Base-by-base conservation (phyloP, 768 basidiomycete genomes). In the Suillus occidentalis region DNA sequence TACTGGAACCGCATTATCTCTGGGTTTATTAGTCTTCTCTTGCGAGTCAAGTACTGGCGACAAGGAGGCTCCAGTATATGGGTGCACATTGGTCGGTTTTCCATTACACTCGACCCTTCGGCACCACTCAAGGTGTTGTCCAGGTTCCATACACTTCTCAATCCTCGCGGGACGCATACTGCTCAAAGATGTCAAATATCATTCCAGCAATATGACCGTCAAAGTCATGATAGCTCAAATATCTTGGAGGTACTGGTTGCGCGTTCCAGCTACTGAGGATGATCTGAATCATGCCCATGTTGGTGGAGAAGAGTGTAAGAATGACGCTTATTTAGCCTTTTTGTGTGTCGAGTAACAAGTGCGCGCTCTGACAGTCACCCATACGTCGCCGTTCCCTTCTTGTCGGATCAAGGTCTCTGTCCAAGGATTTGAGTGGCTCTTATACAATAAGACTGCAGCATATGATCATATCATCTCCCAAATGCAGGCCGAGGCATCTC, bases 171-270 rank as follows among this genome's bases (percentile, higher is more conserved):
- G 97, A 39, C 82, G 95, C 67, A 87, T 99, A 60, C 84, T 96
- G 25, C 82, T 98, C 70, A 94, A 93, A 79, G 92, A 98, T 73
- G 74, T 97, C 39, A 81, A 85, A 20, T 98, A 98, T 75, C 88
- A 97, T 75, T 96, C 95, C 2, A 91, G 92, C 73, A 98, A 97
- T 76, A 91, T 97, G 75, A 93, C 91, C 22, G 82, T 96, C 52
- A 87, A 88, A 66, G 83, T 95, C 60, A 86, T 94, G 56, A 92
- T 94, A 76, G 92, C 89, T 2, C 88, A 94, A 72, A 76, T 98
- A 57, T 90, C 90, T 68, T 99, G 96, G 95, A 84, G 94, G 67
- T 98, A 97, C 75, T 99, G 97, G 97, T 83, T 94, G 57, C 88
- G 94, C 63, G 80, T 84, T 47, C 90, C 95, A 3, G 86, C 90